These are phyloP conservation scores for Neurospora tetrasperma DNA, from an alignment of 495 filamentous ascomycete species.

Conservation along the genomic window DNA sequence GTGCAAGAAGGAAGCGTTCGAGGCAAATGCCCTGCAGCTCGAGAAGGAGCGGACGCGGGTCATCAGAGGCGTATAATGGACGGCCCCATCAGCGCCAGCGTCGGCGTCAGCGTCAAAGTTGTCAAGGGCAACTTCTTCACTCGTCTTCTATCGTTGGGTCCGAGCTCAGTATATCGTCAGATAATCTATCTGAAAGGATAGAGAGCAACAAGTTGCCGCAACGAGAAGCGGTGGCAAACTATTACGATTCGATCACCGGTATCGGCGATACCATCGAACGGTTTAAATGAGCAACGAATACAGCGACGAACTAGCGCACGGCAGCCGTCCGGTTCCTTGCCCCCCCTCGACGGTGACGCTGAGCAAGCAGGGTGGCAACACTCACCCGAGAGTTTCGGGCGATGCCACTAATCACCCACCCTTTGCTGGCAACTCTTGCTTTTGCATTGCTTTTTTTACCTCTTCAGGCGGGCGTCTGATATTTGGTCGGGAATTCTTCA, in stretches of 20 bases:
- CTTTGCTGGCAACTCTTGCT: not conserved
- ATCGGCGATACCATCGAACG: not conserved
- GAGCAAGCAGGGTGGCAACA: not conserved
- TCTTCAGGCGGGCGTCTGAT: not conserved
- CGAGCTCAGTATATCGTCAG: not conserved
- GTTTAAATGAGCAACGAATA: not conserved
- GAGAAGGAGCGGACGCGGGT: slow-evolving; percentile 73
- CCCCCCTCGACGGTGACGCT: not conserved
- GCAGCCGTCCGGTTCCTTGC: not conserved
- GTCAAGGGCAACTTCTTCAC: not conserved
- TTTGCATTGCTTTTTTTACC: not conserved
- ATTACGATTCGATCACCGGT: not conserved
- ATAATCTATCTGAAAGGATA: not conserved
- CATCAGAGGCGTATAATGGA: slow-evolving; percentile 37
- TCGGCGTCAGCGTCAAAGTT: not conserved
- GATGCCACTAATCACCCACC: not conserved
- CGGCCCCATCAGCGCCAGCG: not conserved
- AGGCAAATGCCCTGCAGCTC: slow-evolving; percentile 83
- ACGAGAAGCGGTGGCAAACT: not conserved
- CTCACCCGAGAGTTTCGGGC: not conserved
- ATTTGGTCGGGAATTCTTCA: not conserved
- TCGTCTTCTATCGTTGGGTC: not conserved
- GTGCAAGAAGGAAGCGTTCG: slow-evolving; percentile 93
- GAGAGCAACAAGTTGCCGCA: not conserved
- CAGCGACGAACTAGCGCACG: not conserved